Percentiles rank a stretch among this genome's conserved stretches.
Conservation (phyloP, 768 basidiomycete species). For the Lepiota venenata region DNA sequence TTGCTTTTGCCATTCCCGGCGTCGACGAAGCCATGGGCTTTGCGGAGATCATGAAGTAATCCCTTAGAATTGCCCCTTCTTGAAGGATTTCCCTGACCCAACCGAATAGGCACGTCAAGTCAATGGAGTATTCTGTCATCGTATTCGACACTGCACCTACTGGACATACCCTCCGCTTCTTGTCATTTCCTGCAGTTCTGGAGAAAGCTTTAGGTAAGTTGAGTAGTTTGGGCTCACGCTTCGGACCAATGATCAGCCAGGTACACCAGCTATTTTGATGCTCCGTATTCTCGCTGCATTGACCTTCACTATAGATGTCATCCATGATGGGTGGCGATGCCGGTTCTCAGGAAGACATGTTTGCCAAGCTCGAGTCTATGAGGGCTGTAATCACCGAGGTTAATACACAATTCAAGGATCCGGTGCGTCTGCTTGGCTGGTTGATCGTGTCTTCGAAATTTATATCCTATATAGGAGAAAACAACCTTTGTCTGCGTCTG, state of each 20-base stretch:
- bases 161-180: conserved; percentile 95
- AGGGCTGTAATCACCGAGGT: conserved; percentile 96
- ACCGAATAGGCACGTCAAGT: conserved; percentile 87
- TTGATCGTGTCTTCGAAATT: background rate
- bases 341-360: conserved; percentile 96
- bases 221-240: conserved; percentile 87
- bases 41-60: conserved; percentile 99
- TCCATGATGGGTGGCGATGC: conserved; percentile 93
- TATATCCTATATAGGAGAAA: conserved; percentile 64
- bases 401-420: conserved; percentile 99
- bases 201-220: conserved; percentile 97
- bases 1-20: conserved; percentile 98
- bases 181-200: conserved; percentile 97
- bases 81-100: background rate
- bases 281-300: background rate
- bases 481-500: conserved; percentile 99
- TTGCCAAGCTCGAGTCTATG: conserved; percentile 97
- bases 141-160: conserved; percentile 99
- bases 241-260: conserved; percentile 96
- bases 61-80: conserved; percentile 2
- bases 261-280: conserved; percentile 21
- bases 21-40: conserved; percentile 99
- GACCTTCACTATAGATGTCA: conserved; percentile 61
- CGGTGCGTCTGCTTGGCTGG: conserved; percentile 48
- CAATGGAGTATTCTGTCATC: conserved; percentile 99